Evolutionary conservation across 257 asterid species (phyloP).

Genomic region (Nicotiana benthamiana): DNA sequence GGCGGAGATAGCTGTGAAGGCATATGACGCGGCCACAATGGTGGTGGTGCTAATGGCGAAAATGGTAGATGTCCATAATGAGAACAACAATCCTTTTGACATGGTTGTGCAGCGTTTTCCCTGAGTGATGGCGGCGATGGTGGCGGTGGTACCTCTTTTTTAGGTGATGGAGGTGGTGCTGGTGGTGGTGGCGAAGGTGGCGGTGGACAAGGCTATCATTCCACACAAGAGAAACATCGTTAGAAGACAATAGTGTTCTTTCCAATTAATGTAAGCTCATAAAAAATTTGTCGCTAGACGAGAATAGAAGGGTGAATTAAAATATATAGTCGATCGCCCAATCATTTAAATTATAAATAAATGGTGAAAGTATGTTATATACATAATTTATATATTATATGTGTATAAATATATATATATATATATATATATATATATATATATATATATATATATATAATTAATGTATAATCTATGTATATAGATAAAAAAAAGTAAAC

Average conservation of each 20-base stretch:
- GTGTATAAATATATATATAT: no score
- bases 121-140: background rate
- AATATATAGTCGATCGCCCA: no score
- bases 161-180: background rate
- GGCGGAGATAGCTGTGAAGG: background rate
- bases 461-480: no score
- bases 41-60: background rate
- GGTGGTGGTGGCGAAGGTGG: background rate
- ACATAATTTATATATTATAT: no score
- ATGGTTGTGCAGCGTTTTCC: background rate
- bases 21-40: background rate
- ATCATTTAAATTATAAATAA: no score
- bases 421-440: no score
- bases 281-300: no score
- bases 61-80: background rate
- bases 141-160: background rate
- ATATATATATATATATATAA: no score
- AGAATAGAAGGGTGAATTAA: no score
- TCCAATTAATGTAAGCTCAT: no score
- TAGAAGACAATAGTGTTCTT: background rate
- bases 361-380: no score
- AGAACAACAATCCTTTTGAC: background rate
- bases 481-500: no score
- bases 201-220: background rate
- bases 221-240: background rate